Evolutionary conservation across 352 stramenopile genomes (phyloP).

Genomic region (Elongisporangium undulatum): DNA sequence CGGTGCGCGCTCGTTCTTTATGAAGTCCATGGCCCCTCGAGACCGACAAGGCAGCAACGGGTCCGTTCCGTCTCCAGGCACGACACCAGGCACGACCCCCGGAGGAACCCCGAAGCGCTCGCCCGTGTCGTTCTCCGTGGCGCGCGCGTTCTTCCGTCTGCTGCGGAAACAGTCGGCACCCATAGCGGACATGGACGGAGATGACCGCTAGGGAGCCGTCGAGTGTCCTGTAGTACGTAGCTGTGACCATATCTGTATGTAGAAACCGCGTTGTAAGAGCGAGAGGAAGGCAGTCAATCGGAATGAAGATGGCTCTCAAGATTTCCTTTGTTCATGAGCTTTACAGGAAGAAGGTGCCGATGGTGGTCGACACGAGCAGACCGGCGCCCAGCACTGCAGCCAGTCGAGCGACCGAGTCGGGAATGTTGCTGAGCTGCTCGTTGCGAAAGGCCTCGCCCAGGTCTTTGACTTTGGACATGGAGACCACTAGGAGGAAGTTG

Average conservation of each 20-base stretch:
- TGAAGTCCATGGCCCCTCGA: constrained; percentile 4
- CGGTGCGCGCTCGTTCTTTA: constrained; percentile 3
- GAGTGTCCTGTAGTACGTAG: constrained; percentile 4
- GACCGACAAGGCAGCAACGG: constrained; percentile 11
- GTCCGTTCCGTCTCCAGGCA: constrained; percentile 11
- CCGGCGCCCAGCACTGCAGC: constrained; percentile 32
- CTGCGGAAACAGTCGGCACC: constrained; percentile 34
- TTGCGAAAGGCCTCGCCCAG: constrained; percentile 69
- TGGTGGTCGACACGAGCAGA: constrained; percentile 49
- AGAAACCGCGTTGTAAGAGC: constrained; percentile 1
- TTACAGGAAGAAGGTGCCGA: constrained; percentile 34
- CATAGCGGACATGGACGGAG: background rate
- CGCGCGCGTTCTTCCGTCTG: constrained; percentile 63
- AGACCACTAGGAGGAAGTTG: constrained; percentile 60
- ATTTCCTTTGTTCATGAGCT: background rate
- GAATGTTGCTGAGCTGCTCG: constrained; percentile 53
- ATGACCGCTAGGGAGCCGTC: background rate
- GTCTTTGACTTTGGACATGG: constrained; percentile 55
- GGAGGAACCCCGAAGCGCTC: background rate
- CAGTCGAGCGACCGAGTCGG: constrained; percentile 45
- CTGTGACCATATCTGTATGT: constrained; percentile 1
- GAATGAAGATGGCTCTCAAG: background rate
- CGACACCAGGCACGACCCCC: background rate
- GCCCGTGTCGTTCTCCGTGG: constrained; percentile 57
- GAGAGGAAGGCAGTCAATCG: background rate